Base-by-base conservation (phyloP, 2,329 filamentous ascomycete genomes). In the Aspergillus eucalypticola region DNA sequence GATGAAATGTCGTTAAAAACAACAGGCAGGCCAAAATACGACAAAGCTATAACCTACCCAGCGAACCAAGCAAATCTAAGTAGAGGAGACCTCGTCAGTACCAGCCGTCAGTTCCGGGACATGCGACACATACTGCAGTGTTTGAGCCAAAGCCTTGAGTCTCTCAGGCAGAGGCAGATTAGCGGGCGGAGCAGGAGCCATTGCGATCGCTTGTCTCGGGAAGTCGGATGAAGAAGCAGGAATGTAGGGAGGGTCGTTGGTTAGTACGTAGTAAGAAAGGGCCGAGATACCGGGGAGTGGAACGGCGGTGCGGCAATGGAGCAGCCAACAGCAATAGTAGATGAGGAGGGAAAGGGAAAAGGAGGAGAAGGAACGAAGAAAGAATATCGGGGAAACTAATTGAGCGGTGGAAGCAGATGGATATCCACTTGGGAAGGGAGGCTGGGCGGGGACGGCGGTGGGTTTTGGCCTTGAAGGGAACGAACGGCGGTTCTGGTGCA, bases 51-150 rank as follows among this genome's bases (percentile, higher is more conserved):
- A 66, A 87, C 90, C 66, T 89, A 92, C 89, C 90, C 90, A 70
- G 86, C 81, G 74, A 92, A 93, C 90, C 90, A 94, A 71, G 85
- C 90, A 73, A 93, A 69, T 66, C 69, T 73, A 7, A 44, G 63
- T 65, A 56, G 53, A 17, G 42, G 65, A 81, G 68, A 82, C 76
- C 48, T 53, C 32, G 64, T 69, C 65, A 70, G 65, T 63, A 62
- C 32, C 32, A 35, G 61, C 55, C 60, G 21, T 3, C 10, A 38
- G 49, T 38, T 54, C 49, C 44, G 25, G 55, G 50, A 17, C 51
- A 64, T 51, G 58, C 87, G 81, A 77, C 87, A 90, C 94, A 70
- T 76, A 99, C 83, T 98, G 95, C 68, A 98, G 83, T 49, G 93
- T 98, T 78, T 96, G 88, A 67, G 89, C 92, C 68, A 98, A 84